Evolutionary conservation across 2,329 filamentous ascomycete species (phyloP).

Genomic region (Fusarium illudens): DNA sequence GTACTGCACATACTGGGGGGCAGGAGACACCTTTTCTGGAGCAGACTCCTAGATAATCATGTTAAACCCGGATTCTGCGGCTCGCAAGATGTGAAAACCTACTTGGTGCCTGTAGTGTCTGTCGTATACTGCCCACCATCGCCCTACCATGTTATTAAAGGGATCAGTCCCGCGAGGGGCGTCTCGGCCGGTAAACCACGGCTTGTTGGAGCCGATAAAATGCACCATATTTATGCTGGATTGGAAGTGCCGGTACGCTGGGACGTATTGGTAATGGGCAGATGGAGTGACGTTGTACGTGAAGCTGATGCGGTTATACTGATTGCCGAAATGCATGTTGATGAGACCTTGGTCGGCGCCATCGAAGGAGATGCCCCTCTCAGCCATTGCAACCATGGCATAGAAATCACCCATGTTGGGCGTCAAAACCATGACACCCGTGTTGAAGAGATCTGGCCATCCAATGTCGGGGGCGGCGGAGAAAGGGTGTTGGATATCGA

Average conservation of each 20-base stretch:
- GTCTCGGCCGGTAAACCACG: conserved; percentile 76
- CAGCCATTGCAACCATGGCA: conserved; percentile 82
- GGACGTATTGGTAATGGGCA: conserved; percentile 96
- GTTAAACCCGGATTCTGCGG: not conserved
- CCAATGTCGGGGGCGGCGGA: conserved; percentile 90
- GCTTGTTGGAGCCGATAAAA: conserved; percentile 92
- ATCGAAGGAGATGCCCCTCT: conserved; percentile 91
- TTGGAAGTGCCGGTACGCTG: conserved; percentile 93
- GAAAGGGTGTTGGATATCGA: conserved; percentile 69
- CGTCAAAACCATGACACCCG: conserved; percentile 91
- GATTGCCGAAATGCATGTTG: conserved; percentile 90
- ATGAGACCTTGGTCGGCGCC: conserved; percentile 95
- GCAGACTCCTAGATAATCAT: conserved; percentile 27
- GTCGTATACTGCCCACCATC: conserved; percentile 97
- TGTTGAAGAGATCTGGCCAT: conserved; percentile 98
- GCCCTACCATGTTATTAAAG: conserved; percentile 83
- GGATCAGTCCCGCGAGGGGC: conserved; percentile 64
- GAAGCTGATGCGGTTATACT: conserved; percentile 89
- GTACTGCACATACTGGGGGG: conserved; percentile 57
- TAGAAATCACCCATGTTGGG: conserved; percentile 90
- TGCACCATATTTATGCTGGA: conserved; percentile 89
- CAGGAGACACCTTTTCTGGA: conserved; percentile 12
- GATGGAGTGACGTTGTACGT: conserved; percentile 97
- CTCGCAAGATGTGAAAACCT: conserved; percentile 35
- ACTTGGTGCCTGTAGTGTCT: conserved; percentile 74